These are phyloP conservation scores for Hanseniaspora hatyaiensis DNA, from an alignment of 805 yeast genomes.

Conservation along the genomic window DNA sequence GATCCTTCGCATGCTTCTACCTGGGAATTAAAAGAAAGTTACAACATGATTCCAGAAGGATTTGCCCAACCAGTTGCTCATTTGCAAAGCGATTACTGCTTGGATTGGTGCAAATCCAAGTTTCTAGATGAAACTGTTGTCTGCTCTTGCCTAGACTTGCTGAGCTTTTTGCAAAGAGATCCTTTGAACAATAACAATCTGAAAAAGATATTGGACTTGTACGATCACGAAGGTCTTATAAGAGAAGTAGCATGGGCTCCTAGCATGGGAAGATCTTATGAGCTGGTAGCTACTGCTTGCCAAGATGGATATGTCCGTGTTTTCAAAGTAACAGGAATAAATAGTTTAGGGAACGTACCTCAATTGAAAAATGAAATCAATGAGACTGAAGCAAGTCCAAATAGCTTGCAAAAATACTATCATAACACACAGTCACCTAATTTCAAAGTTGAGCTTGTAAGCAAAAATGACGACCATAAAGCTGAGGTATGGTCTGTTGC, in stretches of 20 bases:
- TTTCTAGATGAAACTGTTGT: conserved; percentile 70
- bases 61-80: conserved; percentile 61
- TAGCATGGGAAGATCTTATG: conserved; percentile 80
- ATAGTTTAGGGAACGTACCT: background rate
- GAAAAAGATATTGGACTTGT: conserved; percentile 49
- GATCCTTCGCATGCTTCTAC: conserved; percentile 80
- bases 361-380: conserved; percentile 1
- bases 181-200: conserved; percentile 36
- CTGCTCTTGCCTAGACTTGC: conserved; percentile 79
- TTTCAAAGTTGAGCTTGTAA: conserved; percentile 45
- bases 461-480: conserved; percentile 62
- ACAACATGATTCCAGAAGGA: conserved; percentile 12
- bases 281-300: conserved; percentile 86
- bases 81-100: conserved; percentile 71
- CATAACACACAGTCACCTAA: background rate
- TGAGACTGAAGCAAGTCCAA: conserved; percentile 15
- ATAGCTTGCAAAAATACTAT: conserved; percentile 16
- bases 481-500: conserved; percentile 93
- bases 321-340: conserved; percentile 42
- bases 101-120: conserved; percentile 85
- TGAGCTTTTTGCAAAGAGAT: conserved; percentile 56
- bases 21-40: conserved; percentile 49
- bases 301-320: conserved; percentile 88
- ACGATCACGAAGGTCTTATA: conserved; percentile 78
- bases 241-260: conserved; percentile 95